phyloP scores from a whole-genome alignment of 1,139 yeast species.

The Zygoascus sp. region DNA sequence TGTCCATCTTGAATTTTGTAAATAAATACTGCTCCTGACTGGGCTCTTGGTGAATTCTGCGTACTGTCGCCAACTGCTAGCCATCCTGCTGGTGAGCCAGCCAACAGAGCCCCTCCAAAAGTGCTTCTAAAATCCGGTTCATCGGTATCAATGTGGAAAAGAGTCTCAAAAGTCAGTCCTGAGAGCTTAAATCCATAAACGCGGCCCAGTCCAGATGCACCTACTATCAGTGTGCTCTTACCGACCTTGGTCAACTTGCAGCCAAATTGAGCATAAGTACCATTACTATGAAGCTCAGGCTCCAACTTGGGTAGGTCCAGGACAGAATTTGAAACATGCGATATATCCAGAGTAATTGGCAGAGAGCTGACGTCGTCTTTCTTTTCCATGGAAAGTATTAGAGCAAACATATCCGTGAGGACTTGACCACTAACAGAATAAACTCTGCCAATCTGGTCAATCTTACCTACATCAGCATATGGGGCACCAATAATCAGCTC shows the following conservation, averaged over 20 bases:
- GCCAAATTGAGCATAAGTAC: slow-evolving; percentile 29
- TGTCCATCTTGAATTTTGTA: slow-evolving; percentile 30
- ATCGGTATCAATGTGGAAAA: slow-evolving; percentile 2
- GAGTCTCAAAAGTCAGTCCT: background rate
- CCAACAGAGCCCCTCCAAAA: slow-evolving; percentile 31
- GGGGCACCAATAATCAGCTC: slow-evolving; percentile 46
- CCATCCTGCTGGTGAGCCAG: slow-evolving; percentile 23
- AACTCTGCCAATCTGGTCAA: slow-evolving; percentile 43
- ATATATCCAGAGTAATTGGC: slow-evolving; percentile 22
- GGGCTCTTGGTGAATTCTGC: slow-evolving; percentile 25
- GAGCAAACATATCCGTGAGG: slow-evolving; percentile 18
- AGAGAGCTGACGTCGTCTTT: slow-evolving; percentile 8
- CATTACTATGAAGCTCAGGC: slow-evolving; percentile 1
- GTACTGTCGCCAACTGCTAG: slow-evolving; percentile 29
- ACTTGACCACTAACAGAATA: slow-evolving; percentile 37
- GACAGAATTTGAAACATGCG: slow-evolving; percentile 25
- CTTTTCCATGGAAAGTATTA: background rate
- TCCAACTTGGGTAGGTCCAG: slow-evolving; percentile 12
- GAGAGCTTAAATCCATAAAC: slow-evolving; percentile 28
- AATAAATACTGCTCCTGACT: slow-evolving; percentile 41
- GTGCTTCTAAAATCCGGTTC: slow-evolving; percentile 15
- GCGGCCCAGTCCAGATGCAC: slow-evolving; percentile 30
- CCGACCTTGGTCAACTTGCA: slow-evolving; percentile 20
- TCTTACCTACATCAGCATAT: slow-evolving; percentile 33
- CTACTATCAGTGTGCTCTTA: slow-evolving; percentile 25